These are phyloP conservation scores for Dysphania ambrosioides DNA, from an alignment of 148 eudicot species.

Conservation along the genomic window DNA sequence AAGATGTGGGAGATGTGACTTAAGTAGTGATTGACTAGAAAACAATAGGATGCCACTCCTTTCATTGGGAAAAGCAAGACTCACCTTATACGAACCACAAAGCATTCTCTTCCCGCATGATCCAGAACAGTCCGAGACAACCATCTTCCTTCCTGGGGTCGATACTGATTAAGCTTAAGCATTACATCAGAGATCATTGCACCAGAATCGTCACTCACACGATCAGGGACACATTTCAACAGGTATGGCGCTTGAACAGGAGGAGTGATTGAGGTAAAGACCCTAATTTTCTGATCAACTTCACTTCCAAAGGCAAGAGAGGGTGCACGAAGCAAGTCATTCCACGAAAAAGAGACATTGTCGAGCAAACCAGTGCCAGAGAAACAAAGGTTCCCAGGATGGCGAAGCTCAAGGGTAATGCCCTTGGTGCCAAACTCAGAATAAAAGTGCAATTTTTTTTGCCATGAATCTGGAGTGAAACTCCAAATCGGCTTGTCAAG, in stretches of 20 bases:
- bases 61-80: background rate
- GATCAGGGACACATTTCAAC: conserved; percentile 85
- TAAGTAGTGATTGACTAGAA: background rate
- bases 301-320: conserved; percentile 58
- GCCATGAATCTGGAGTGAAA: conserved; percentile 52
- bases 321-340: conserved; percentile 70
- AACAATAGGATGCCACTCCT: background rate
- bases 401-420: conserved; percentile 50
- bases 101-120: conserved; percentile 81
- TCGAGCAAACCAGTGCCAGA: conserved; percentile 55
- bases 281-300: conserved; percentile 46
- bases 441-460: conserved; percentile 60
- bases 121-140: conserved; percentile 88
- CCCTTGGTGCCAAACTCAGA: conserved; percentile 91
- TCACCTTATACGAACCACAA: conserved; percentile 81
- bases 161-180: conserved; percentile 71
- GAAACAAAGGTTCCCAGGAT: conserved; percentile 53
- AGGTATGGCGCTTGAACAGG: conserved; percentile 88
- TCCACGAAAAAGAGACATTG: conserved; percentile 57
- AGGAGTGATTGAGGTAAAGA: conserved; percentile 71
- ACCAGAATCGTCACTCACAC: conserved; percentile 90
- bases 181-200: conserved; percentile 93
- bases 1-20: background rate
- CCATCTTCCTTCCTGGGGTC: conserved; percentile 96
- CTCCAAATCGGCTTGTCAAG: conserved; percentile 42